A percentile compares a stretch with the other conserved stretches of the same genome.
Conservation (phyloP, 805 yeast genomes). For the Starmerella powellii region DNA sequence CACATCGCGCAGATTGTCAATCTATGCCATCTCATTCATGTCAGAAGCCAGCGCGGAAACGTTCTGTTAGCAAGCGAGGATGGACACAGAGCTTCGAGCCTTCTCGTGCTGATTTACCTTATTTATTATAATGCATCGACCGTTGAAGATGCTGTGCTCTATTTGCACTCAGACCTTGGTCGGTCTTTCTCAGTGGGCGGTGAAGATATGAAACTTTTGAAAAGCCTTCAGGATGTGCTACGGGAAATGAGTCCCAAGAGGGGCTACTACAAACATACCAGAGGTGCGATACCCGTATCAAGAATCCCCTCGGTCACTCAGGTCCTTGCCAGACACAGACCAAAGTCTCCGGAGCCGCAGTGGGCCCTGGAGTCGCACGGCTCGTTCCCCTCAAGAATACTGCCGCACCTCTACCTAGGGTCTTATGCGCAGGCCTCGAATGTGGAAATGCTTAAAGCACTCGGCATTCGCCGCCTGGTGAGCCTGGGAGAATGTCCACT, state of each 20-base stretch:
- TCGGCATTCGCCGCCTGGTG: constrained; percentile 63
- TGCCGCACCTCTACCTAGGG: constrained; percentile 78
- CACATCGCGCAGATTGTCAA: not conserved
- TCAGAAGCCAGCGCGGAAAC: not conserved
- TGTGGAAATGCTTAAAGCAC: constrained; percentile 44
- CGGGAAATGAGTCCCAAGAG: no score
- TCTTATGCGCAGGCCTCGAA: constrained; percentile 71
- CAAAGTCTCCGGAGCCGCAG: not conserved
- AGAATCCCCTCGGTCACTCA: no score
- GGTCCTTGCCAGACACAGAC: no score
- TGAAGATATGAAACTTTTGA: no score
- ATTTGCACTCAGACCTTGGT: not conserved
- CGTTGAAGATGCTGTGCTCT: constrained; percentile 1
- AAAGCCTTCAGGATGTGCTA: no score
- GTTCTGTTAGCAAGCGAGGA: constrained; percentile 64
- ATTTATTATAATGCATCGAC: constrained; percentile 2
- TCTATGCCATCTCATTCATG: not conserved
- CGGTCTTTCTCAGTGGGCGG: constrained; percentile 3
- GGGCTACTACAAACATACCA: not conserved
- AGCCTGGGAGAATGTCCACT: constrained; percentile 61
- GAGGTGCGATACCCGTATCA: no score
- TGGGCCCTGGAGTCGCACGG: constrained; percentile 35
- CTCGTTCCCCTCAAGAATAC: constrained; percentile 68
- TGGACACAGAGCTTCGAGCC: constrained; percentile 83
- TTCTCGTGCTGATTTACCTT: constrained; percentile 49